These are phyloP conservation scores for Paspalum notatum DNA, from an alignment of 176 grass and related monocot species.

Conservation along the genomic window DNA sequence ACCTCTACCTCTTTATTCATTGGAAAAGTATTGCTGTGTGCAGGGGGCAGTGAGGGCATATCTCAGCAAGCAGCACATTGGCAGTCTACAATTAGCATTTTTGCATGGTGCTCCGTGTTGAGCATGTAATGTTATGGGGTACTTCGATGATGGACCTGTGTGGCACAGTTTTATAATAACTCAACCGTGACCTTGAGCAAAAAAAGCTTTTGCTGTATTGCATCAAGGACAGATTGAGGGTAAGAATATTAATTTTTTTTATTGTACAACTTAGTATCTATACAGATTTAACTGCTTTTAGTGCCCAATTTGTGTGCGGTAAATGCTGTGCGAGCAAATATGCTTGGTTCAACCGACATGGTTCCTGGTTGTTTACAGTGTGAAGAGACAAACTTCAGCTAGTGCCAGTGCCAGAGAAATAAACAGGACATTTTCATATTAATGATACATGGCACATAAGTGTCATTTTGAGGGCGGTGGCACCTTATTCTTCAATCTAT, in stretches of 20 bases:
- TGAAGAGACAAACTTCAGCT: too few relatives aligned
- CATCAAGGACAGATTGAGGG: not conserved
- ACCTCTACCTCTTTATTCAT: not conserved
- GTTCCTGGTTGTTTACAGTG: too few relatives aligned
- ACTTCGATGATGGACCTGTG: not conserved
- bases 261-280: not conserved
- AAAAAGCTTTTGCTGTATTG: not conserved
- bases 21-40: conserved; percentile 12
- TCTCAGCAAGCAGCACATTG: conserved; percentile 10
- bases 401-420: too few relatives aligned
- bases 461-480: not conserved
- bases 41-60: conserved; percentile 46
- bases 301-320: not conserved
- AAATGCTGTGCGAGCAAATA: too few relatives aligned
- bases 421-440: too few relatives aligned
- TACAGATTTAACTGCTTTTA: not conserved
- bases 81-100: too few relatives aligned
- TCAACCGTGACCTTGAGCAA: not conserved
- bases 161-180: conserved; percentile 34
- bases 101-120: conserved; percentile 11
- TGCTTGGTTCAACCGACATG: too few relatives aligned
- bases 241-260: not conserved
- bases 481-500: not conserved
- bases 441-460: too few relatives aligned
- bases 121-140: conserved; percentile 1